Evolutionary conservation across 495 filamentous ascomycete genomes (phyloP).

Genomic region (Symbiotaphrina buchneri): DNA sequence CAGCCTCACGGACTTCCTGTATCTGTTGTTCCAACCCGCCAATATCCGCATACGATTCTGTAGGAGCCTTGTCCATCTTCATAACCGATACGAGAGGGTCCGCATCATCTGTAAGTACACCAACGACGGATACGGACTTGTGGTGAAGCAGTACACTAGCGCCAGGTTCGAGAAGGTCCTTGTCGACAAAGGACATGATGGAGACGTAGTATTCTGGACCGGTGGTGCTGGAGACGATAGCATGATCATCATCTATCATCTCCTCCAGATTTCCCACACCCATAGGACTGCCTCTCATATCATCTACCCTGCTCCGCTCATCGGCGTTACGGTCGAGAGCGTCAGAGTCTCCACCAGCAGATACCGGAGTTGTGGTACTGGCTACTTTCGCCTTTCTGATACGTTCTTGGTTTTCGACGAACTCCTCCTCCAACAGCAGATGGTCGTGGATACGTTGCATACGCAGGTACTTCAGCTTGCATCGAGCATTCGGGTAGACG

Average conservation of each 20-base stretch:
- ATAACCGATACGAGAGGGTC: slow-evolving; percentile 95
- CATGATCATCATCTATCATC: slow-evolving; percentile 98
- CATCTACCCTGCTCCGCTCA: slow-evolving; percentile 87
- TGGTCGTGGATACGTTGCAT: slow-evolving; percentile 99
- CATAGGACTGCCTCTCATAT: slow-evolving; percentile 98
- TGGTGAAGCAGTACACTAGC: slow-evolving; percentile 92
- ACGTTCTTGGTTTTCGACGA: slow-evolving; percentile 95
- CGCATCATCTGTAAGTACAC: slow-evolving; percentile 89
- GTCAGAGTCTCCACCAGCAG: slow-evolving; percentile 31
- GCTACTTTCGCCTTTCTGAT: slow-evolving; percentile 72
- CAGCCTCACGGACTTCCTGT: slow-evolving; percentile 91
- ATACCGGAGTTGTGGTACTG: slow-evolving; percentile 34
- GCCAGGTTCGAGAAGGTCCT: slow-evolving; percentile 90
- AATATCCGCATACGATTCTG: slow-evolving; percentile 97
- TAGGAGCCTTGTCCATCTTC: slow-evolving; percentile 98
- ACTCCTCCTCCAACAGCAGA: slow-evolving; percentile 89
- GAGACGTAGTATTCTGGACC: slow-evolving; percentile 98
- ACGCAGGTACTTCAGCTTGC: slow-evolving; percentile 86
- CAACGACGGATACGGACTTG: slow-evolving; percentile 94
- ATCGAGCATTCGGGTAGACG: slow-evolving; percentile 85
- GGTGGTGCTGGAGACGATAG: slow-evolving; percentile 92
- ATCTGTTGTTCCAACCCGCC: slow-evolving; percentile 89
- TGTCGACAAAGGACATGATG: slow-evolving; percentile 99
- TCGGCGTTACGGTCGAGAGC: slow-evolving; percentile 70
- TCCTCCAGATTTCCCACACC: slow-evolving; percentile 95